These are phyloP conservation scores for Teratosphaeriaceae sp. DNA, from an alignment of 2,329 filamentous ascomycete genomes.

Conservation along the genomic window DNA sequence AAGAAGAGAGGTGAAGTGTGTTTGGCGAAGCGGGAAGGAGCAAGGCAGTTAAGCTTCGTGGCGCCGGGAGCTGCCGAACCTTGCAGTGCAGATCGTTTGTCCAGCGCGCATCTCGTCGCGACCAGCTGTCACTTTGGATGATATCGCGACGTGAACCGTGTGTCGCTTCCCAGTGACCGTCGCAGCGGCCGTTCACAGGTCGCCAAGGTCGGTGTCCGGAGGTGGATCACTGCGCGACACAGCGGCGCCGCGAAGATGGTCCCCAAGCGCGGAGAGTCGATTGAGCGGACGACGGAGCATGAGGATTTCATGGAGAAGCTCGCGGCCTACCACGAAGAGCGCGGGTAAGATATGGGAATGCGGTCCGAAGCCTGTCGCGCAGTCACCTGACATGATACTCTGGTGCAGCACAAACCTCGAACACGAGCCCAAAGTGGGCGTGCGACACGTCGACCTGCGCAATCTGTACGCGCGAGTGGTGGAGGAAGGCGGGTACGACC, in stretches of 20 bases:
- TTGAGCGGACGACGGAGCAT: conserved; percentile 57
- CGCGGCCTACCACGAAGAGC: conserved; percentile 66
- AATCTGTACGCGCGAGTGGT: conserved; percentile 74
- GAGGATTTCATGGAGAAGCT: conserved; percentile 71
- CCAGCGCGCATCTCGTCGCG: no score
- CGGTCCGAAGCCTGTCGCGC: no score
- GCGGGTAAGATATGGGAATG: conserved; percentile 61
- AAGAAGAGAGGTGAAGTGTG: neutral
- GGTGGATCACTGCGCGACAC: no score
- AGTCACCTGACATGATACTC: conserved; percentile 13
- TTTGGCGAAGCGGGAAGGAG: neutral
- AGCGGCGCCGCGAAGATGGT: conserved; percentile 32
- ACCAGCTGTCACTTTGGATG: no score
- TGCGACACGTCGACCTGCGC: conserved; percentile 67
- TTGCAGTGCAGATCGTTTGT: neutral
- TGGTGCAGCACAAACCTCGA: conserved; percentile 62
- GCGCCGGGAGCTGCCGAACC: neutral
- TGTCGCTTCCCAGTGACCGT: neutral
- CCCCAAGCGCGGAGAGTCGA: conserved; percentile 40
- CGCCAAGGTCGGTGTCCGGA: no score
- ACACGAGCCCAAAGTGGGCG: conserved; percentile 72
- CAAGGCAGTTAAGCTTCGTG: neutral
- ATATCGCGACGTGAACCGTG: no score
- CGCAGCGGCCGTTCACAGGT: neutral
- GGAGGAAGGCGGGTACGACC: conserved; percentile 76